Percentiles rank a stretch among this genome's conserved stretches.
These are phyloP conservation scores for Colletotrichum australisinense DNA, from an alignment of 2,329 filamentous ascomycete species.

Conservation along the genomic window DNA sequence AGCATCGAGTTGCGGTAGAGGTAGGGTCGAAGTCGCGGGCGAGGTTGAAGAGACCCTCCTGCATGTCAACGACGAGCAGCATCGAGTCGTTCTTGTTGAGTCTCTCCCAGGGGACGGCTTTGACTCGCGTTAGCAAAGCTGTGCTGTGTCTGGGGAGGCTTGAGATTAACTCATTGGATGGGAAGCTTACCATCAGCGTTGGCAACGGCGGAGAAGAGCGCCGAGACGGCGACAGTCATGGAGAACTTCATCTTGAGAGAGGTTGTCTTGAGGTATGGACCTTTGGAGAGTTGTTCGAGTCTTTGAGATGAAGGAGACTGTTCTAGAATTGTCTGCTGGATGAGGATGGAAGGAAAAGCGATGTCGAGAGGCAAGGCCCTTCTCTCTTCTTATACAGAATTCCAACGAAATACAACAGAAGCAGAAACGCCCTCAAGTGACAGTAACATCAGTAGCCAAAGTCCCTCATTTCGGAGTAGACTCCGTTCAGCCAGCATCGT, in stretches of 20 bases:
- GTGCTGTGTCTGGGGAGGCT: fast-evolving
- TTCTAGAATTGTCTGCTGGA: slow-evolving; percentile 26
- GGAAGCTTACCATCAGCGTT: slow-evolving; percentile 12
- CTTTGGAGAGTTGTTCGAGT: slow-evolving; percentile 11
- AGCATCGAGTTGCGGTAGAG: slow-evolving; percentile 76
- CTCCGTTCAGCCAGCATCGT: slow-evolving; percentile 1
- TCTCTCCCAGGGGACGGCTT: slow-evolving; percentile 45
- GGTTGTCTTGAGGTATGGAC: neutral
- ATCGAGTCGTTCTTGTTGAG: slow-evolving; percentile 48
- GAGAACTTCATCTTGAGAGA: slow-evolving; percentile 34
- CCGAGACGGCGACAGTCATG: slow-evolving; percentile 29
- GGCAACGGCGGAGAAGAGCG: slow-evolving; percentile 29
- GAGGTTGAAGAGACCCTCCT: slow-evolving; percentile 49
- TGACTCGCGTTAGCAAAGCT: neutral
- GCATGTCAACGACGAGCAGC: slow-evolving; percentile 51
- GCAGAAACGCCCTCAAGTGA: neutral
- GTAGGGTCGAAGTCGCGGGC: slow-evolving; percentile 76
- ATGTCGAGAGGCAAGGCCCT: neutral
- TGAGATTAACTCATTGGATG: neutral
- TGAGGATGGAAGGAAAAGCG: slow-evolving; percentile 14
- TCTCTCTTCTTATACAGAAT: slow-evolving; percentile 14
- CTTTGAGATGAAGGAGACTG: slow-evolving; percentile 10
- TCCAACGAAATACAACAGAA: neutral
- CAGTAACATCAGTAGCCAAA: neutral
- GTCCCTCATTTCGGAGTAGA: neutral